These are phyloP conservation scores for Aaosphaeria pasadenensis DNA, from an alignment of 2,329 filamentous ascomycete genomes.

Conservation along the genomic window DNA sequence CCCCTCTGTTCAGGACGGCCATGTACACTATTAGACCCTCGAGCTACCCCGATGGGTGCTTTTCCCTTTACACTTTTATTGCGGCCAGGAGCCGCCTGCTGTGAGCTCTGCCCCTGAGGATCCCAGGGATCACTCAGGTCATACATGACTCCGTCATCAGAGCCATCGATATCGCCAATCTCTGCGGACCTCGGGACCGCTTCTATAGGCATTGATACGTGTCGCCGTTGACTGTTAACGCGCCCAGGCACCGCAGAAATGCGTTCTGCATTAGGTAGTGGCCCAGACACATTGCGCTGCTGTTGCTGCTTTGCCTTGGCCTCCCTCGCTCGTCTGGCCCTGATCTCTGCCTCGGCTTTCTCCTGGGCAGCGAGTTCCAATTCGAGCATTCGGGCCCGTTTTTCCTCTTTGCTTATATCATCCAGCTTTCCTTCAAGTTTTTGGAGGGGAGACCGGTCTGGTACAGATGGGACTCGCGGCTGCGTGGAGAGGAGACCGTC, in stretches of 20 bases:
- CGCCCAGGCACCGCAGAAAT: constrained; percentile 9
- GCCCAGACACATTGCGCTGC: constrained; percentile 27
- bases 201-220: constrained; percentile 32
- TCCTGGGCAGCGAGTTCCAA: constrained; percentile 74
- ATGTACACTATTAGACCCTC: constrained; percentile 28
- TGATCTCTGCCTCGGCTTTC: constrained; percentile 45
- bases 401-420: constrained; percentile 94
- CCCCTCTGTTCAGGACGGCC: constrained; percentile 18
- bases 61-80: constrained; percentile 28
- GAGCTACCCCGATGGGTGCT: constrained; percentile 24
- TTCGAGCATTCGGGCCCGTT: constrained; percentile 78
- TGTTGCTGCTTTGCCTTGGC: constrained; percentile 23
- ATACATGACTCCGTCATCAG: constrained; percentile 23
- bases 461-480: constrained; percentile 56
- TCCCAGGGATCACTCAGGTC: constrained; percentile 37
- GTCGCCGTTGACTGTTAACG: constrained; percentile 20
- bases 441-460: constrained; percentile 86
- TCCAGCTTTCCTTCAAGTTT: constrained; percentile 87
- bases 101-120: constrained; percentile 14
- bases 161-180: constrained; percentile 22
- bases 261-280: constrained; percentile 12
- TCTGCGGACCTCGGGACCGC: constrained; percentile 15
- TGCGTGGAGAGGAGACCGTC: constrained; percentile 17
- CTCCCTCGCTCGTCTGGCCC: constrained; percentile 28
- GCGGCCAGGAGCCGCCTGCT: constrained; percentile 5